A percentile compares a stretch with the other conserved stretches of the same genome.
These are phyloP conservation scores for Eruca vesicaria DNA, from an alignment of 441 rosid genomes.

Conservation along the genomic window DNA sequence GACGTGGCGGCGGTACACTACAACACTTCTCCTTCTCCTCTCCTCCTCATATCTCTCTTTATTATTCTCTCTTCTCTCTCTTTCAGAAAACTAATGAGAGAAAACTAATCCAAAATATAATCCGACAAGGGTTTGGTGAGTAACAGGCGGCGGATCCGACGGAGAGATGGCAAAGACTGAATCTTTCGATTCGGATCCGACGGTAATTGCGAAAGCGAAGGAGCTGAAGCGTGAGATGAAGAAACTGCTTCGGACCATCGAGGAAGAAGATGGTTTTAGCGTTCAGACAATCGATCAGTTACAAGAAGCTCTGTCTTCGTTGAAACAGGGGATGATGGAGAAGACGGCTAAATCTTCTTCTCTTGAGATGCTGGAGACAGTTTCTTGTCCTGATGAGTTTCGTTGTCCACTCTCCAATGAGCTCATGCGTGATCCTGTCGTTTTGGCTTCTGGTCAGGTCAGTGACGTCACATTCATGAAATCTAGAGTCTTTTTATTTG, in stretches of 20 bases:
- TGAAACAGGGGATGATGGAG: slow-evolving; percentile 49
- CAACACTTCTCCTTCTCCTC: slow-evolving; percentile 14
- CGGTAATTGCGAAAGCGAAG: slow-evolving; percentile 48
- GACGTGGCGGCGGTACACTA: slow-evolving; percentile 38
- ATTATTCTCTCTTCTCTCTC: slow-evolving; percentile 8
- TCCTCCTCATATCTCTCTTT: slow-evolving; percentile 27
- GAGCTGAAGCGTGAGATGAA: slow-evolving; percentile 72
- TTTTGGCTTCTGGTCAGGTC: slow-evolving; percentile 89
- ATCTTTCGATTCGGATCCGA: slow-evolving; percentile 62
- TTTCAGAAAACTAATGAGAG: background rate
- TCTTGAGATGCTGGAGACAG: slow-evolving; percentile 41
- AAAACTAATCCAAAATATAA: slow-evolving; percentile 30
- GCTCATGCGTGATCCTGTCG: slow-evolving; percentile 90
- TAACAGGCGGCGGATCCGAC: slow-evolving; percentile 20
- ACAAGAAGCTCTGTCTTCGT: slow-evolving; percentile 47
- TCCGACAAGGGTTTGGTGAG: slow-evolving; percentile 11
- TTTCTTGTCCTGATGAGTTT: slow-evolving; percentile 77
- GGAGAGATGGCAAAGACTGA: slow-evolving; percentile 77
- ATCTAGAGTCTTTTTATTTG: background rate
- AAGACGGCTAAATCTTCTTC: slow-evolving; percentile 62
- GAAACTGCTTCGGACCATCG: slow-evolving; percentile 64
- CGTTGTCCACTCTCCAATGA: slow-evolving; percentile 90
- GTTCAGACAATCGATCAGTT: slow-evolving; percentile 63
- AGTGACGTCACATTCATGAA: slow-evolving; percentile 14
- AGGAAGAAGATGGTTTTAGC: slow-evolving; percentile 47